phyloP scores from a whole-genome alignment of 1,139 yeast genomes.

The Hemisphaericaspora xylanilytica region DNA sequence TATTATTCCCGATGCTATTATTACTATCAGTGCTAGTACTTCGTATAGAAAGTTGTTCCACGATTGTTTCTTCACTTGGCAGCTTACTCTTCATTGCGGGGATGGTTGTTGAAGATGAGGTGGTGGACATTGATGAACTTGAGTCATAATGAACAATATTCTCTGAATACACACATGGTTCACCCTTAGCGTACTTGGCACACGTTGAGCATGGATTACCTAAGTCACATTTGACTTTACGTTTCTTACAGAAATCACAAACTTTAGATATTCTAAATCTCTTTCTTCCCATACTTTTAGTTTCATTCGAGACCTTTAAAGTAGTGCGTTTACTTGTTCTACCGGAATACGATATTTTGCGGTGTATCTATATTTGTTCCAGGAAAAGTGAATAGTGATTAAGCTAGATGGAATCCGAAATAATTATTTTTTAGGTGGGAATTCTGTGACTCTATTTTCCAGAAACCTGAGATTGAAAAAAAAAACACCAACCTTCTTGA shows the following conservation, averaged over 20 bases:
- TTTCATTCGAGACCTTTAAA: neutral
- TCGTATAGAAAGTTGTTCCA: constrained; percentile 5
- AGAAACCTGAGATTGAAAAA: too few species aligned
- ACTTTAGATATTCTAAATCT: constrained; percentile 37
- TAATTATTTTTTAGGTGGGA: too few species aligned
- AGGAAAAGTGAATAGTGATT: too few species aligned
- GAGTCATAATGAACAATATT: constrained; percentile 3
- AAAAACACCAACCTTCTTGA: too few species aligned
- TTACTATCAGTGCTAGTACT: neutral
- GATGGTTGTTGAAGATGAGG: neutral
- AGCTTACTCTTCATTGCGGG: neutral
- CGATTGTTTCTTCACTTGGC: constrained; percentile 6
- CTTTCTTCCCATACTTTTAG: constrained; percentile 16
- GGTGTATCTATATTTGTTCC: too few species aligned
- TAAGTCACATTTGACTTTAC: constrained; percentile 46
- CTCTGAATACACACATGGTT: constrained; percentile 24
- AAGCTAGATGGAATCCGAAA: too few species aligned
- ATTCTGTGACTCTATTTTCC: too few species aligned
- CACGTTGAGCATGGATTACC: constrained; percentile 44
- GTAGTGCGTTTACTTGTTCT: too few species aligned
- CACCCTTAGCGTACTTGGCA: constrained; percentile 30
- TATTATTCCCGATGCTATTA: neutral
- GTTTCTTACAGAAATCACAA: constrained; percentile 39
- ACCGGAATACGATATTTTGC: too few species aligned
- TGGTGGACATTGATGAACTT: neutral